phyloP scores from a whole-genome alignment of 768 basidiomycete genomes.

The Auriculariales sp. region DNA sequence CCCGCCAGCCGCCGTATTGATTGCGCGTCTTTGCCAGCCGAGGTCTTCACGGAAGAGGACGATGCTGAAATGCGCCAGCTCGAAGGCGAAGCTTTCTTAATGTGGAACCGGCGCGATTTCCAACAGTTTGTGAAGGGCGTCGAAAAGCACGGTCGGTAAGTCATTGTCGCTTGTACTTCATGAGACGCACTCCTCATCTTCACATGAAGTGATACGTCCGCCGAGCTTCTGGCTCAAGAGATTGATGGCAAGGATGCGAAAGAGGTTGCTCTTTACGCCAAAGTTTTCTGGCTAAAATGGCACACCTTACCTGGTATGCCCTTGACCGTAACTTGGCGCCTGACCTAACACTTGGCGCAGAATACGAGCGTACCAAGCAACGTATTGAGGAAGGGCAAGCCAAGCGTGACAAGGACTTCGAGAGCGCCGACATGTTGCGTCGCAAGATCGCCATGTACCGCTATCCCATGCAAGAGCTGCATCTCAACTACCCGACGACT shows the following conservation, averaged over 20 bases:
- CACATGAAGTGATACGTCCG: slow-evolving; percentile 41
- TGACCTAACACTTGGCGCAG: slow-evolving; percentile 19
- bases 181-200: background rate
- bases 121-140: slow-evolving; percentile 74
- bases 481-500: slow-evolving; percentile 87
- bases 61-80: slow-evolving; percentile 65
- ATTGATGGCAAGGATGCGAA: slow-evolving; percentile 73
- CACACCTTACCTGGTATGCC: slow-evolving; percentile 60
- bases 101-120: slow-evolving; percentile 90
- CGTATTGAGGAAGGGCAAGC: slow-evolving; percentile 82
- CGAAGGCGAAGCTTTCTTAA: slow-evolving; percentile 64
- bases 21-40: slow-evolving; percentile 34
- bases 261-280: slow-evolving; percentile 65
- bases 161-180: slow-evolving; percentile 3
- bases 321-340: background rate
- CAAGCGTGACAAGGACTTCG: slow-evolving; percentile 75
- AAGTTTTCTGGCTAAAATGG: slow-evolving; percentile 82
- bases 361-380: slow-evolving; percentile 67
- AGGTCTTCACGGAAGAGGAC: slow-evolving; percentile 84
- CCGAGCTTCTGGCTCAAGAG: slow-evolving; percentile 60
- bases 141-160: slow-evolving; percentile 73
- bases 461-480: slow-evolving; percentile 94
- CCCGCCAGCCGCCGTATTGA: background rate
- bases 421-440: slow-evolving; percentile 61
- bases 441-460: slow-evolving; percentile 71